phyloP scores from a whole-genome alignment of 306 rosid species.

The Cercis canadensis region DNA sequence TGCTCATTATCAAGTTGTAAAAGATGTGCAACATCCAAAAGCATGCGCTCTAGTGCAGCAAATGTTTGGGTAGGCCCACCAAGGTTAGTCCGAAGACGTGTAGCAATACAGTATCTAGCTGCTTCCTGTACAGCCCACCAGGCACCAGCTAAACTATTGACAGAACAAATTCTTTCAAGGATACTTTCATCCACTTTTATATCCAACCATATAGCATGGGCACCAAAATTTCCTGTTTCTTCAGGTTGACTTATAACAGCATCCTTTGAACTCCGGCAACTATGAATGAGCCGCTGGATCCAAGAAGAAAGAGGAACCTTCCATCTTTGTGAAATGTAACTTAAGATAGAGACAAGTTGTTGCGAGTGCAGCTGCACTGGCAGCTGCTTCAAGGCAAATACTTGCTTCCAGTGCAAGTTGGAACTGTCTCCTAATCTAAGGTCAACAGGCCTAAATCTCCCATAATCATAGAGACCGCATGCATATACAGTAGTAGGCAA shows the following conservation, averaged over 20 bases:
- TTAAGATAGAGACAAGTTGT: slow-evolving; percentile 88
- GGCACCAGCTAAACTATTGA: slow-evolving; percentile 86
- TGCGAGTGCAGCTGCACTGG: slow-evolving; percentile 80
- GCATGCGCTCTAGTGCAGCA: slow-evolving; percentile 95
- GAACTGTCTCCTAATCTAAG: slow-evolving; percentile 54
- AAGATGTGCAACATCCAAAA: slow-evolving; percentile 84
- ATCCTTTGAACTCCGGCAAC: slow-evolving; percentile 77
- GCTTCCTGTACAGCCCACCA: slow-evolving; percentile 99
- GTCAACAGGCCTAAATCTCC: slow-evolving; percentile 57
- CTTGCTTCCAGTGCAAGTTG: slow-evolving; percentile 86
- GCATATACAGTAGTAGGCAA: slow-evolving; percentile 80
- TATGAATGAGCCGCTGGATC: slow-evolving; percentile 88
- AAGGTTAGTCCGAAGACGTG: slow-evolving; percentile 90
- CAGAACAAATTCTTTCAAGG: slow-evolving; percentile 73
- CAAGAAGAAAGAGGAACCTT: slow-evolving; percentile 93
- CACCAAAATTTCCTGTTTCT: slow-evolving; percentile 64
- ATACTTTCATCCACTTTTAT: slow-evolving; percentile 75
- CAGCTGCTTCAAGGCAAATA: slow-evolving; percentile 87
- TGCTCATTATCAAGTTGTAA: slow-evolving; percentile 89
- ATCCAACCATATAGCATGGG: slow-evolving; percentile 69
- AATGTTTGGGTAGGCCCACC: slow-evolving; percentile 99
- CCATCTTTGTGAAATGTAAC: slow-evolving; percentile 95
- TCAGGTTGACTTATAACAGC: slow-evolving; percentile 61
- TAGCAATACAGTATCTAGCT: slow-evolving; percentile 84
- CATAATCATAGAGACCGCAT: slow-evolving; percentile 74